A percentile compares a stretch with the other conserved stretches of the same genome.
Evolutionary conservation across 2,329 filamentous ascomycete genomes (phyloP).

Genomic region (Dactylellina cionopaga): DNA sequence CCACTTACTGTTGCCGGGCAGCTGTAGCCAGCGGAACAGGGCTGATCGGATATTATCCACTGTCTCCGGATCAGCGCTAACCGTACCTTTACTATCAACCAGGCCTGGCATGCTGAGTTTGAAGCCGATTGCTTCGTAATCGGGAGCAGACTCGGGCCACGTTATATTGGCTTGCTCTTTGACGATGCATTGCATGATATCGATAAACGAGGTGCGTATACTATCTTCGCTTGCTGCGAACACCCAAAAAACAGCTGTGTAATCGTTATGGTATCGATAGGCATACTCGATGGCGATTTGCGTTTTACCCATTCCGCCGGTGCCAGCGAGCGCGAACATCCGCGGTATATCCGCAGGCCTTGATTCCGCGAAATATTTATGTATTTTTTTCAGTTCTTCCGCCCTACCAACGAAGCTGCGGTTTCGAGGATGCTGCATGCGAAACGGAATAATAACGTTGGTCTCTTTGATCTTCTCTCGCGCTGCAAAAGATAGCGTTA

Average conservation of each 20-base stretch:
- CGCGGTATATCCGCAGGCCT: background rate
- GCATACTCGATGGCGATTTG: slow-evolving; percentile 11
- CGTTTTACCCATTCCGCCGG: too few species aligned
- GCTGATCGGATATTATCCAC: too few species aligned
- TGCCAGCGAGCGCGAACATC: background rate
- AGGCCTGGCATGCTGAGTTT: too few species aligned
- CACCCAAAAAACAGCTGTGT: background rate
- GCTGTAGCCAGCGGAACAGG: too few species aligned
- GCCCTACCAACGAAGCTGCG: background rate
- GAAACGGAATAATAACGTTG: background rate
- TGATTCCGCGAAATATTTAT: background rate
- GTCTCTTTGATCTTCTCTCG: background rate
- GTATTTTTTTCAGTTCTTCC: background rate
- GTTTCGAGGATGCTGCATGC: background rate
- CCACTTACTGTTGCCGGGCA: too few species aligned
- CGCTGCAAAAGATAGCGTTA: background rate
- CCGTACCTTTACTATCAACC: too few species aligned
- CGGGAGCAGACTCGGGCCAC: too few species aligned
- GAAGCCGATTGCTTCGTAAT: too few species aligned
- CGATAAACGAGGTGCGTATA: background rate
- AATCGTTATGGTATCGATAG: slow-evolving; percentile 1
- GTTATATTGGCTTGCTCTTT: too few species aligned
- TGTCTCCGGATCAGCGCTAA: too few species aligned
- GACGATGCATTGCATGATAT: too few species aligned
- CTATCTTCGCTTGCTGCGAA: background rate